Base-by-base conservation (phyloP, 192 early-diverging fungal genomes). In the Coemansia sp. region DNA sequence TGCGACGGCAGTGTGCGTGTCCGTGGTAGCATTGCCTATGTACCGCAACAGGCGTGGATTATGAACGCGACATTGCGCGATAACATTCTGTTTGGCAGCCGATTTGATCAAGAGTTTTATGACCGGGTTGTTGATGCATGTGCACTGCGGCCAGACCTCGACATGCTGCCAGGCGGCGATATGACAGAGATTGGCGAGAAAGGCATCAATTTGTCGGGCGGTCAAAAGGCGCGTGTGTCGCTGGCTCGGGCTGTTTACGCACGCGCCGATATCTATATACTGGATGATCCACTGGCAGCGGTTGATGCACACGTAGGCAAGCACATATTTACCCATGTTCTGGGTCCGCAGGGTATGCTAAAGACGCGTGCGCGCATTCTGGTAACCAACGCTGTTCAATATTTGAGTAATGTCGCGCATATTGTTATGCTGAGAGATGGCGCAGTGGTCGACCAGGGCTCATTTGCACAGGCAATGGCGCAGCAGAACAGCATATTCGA, bases 261-360 rank as follows among this genome's bases (percentile, higher is more conserved):
- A 24, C 74, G 87, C 11, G 85, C 86, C 9, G 88, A 91, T 39
- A 68, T 90, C 1, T 84, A 85, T 39, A 71, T 91, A 1, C 68
- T 92, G 18, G 90, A 91, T 59, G 90, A 93, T 48, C 87, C 88
- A n/a, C 75, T 91, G 43, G 75, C 88, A 32, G 89, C 91, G 19
- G 85, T 88, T 3, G 87, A 86, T 50, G 80, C 86, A 10, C 84
- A 86, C 66, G 87, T 88, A 9, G 84, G 84, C 29, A 85, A 86
- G 61, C 78, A 82, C 16, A 73, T 88, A 2, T 88, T 86, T 37
- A 78, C 83, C 0, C 80, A 83, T 19, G 83, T 82, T 13, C 61
- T 86, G 45, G 81, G 75, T 12, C 71, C 71, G 52, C 66, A 74
- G 27, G 85, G 85, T 8, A 27, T 85, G 37, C 66, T 88, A 24